Conservation (phyloP, 768 basidiomycete genomes). For the Tylopilus cervinicoccineus region DNA sequence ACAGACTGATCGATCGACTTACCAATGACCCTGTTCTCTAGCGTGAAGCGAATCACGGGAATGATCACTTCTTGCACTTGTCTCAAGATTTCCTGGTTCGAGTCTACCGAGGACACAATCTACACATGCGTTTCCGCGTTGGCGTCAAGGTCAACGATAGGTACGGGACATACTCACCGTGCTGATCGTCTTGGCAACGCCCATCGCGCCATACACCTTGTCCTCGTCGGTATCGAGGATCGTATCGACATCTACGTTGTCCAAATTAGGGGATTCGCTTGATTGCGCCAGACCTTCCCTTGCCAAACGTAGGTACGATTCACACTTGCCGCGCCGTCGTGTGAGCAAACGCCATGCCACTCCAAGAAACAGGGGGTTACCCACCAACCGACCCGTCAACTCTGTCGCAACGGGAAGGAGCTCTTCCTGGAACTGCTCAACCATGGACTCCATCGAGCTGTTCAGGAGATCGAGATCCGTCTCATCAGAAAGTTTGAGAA, state of each 20-base stretch:
- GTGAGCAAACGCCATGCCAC: not conserved
- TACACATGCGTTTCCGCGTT: conserved; percentile 27
- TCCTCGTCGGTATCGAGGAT: conserved; percentile 68
- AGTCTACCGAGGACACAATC: conserved; percentile 74
- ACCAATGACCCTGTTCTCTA: conserved; percentile 78
- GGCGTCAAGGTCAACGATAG: not conserved
- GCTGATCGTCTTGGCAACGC: conserved; percentile 78
- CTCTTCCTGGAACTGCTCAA: conserved; percentile 80
- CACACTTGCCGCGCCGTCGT: conserved; percentile 46
- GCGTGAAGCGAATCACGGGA: conserved; percentile 71
- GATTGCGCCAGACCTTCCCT: conserved; percentile 55
- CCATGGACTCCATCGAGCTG: conserved; percentile 80
- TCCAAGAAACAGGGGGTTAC: conserved; percentile 23
- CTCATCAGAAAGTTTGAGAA: conserved; percentile 89
- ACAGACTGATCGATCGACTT: conserved; percentile 14
- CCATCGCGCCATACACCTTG: conserved; percentile 86
- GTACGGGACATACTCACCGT: conserved; percentile 46
- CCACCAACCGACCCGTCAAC: conserved; percentile 69
- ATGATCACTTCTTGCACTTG: conserved; percentile 81
- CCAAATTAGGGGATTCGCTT: conserved; percentile 44
- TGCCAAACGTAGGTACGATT: conserved; percentile 77
- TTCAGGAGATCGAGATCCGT: conserved; percentile 86
- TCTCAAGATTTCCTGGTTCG: conserved; percentile 66
- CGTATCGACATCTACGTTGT: conserved; percentile 53
- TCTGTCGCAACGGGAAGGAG: conserved; percentile 82